Evolutionary conservation across 768 basidiomycete species (phyloP).

Genomic region (Neoboletus subvelutipes): DNA sequence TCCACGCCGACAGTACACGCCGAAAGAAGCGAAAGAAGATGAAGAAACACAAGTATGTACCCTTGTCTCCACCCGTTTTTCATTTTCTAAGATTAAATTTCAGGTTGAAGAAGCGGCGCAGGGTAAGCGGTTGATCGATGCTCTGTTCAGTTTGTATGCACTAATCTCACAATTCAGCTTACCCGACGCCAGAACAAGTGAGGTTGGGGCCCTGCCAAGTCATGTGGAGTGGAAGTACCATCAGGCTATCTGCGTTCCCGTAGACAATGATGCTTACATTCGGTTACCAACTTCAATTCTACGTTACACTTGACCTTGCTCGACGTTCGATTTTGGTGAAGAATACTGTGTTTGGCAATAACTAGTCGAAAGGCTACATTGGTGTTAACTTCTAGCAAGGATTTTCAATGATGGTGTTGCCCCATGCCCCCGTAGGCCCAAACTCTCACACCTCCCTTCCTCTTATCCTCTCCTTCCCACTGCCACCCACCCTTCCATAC

Average conservation of each 20-base stretch:
- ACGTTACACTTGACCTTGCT: not conserved
- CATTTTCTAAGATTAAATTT: conserved; percentile 8
- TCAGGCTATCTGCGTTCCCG: not conserved
- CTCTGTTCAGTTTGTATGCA: not conserved
- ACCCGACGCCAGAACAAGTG: conserved; percentile 43
- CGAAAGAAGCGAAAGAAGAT: conserved; percentile 91
- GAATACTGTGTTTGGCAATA: not conserved
- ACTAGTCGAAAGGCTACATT: not conserved
- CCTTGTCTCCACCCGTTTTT: conserved; percentile 3
- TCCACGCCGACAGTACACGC: conserved; percentile 77
- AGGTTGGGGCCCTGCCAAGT: conserved; percentile 2
- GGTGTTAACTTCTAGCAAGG: not conserved
- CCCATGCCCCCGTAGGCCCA: conserved; percentile 44
- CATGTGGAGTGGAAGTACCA: not conserved
- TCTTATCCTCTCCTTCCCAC: conserved; percentile 62
- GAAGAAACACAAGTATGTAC: conserved; percentile 91
- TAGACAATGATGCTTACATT: conserved; percentile 10
- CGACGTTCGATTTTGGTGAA: not conserved
- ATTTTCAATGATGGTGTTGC: not conserved
- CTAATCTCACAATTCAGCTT: conserved; percentile 36
- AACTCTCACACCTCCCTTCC: conserved; percentile 68
- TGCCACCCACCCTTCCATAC: conserved; percentile 69
- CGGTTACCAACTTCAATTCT: conserved; percentile 1
- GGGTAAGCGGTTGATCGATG: conserved; percentile 48
- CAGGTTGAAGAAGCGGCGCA: conserved; percentile 89